Conservation (phyloP, 2,329 filamentous ascomycete species). For the Cercospora citrullina region DNA sequence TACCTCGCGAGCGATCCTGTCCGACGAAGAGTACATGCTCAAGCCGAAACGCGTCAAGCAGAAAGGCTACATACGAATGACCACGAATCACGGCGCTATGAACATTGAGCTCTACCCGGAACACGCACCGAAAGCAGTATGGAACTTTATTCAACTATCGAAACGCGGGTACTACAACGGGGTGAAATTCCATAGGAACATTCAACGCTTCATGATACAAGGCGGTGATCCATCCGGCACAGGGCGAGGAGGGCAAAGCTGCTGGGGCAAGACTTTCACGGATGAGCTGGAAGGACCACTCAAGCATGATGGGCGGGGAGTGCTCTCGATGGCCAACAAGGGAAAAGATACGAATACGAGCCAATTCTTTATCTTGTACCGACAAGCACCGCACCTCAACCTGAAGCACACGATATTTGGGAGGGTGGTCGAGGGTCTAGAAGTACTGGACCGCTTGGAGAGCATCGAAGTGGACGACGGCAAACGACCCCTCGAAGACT, state of each 20-base stretch:
- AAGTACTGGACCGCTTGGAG: constrained; percentile 73
- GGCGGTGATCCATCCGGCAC: constrained; percentile 93
- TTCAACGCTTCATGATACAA: constrained; percentile 96
- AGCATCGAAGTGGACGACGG: constrained; percentile 69
- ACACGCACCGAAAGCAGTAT: constrained; percentile 87
- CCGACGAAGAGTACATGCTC: constrained; percentile 95
- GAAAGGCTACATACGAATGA: constrained; percentile 87
- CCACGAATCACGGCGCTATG: constrained; percentile 79
- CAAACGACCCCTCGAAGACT: constrained; percentile 75
- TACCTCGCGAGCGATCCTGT: constrained; percentile 78
- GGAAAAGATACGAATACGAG: constrained; percentile 96
- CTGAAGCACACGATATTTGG: constrained; percentile 97
- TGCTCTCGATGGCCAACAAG: constrained; percentile 95
- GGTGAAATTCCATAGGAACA: constrained; percentile 83
- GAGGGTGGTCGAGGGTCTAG: constrained; percentile 71
- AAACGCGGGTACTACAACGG: constrained; percentile 87
- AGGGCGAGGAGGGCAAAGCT: constrained; percentile 81
- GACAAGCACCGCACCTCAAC: constrained; percentile 80
- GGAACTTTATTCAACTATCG: constrained; percentile 89
- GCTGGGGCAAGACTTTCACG: constrained; percentile 92
- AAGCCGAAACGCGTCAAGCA: constrained; percentile 84
- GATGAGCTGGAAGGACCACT: constrained; percentile 91
- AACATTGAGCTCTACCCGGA: constrained; percentile 91
- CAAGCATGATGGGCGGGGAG: constrained; percentile 77
- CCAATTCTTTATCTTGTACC: constrained; percentile 94